Evolutionary conservation across 805 yeast genomes (phyloP).

Genomic region (Saccharomyces jurei): DNA sequence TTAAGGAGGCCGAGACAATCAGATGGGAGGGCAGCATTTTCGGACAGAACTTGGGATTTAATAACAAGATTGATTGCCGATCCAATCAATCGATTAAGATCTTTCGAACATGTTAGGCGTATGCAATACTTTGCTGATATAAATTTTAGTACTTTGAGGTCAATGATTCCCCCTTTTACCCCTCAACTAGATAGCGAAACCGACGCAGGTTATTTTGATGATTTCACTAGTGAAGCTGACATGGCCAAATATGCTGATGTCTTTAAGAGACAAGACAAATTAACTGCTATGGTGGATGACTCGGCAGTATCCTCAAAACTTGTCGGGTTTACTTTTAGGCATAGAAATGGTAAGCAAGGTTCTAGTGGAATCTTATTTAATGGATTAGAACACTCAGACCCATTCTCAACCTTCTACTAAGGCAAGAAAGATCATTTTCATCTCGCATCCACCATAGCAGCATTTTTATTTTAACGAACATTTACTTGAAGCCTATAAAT

Average conservation of each 20-base stretch:
- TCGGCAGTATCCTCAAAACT: constrained; percentile 61
- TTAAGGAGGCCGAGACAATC: constrained; percentile 85
- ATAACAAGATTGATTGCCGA: constrained; percentile 73
- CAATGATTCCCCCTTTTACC: constrained; percentile 81
- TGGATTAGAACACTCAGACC: constrained; percentile 32
- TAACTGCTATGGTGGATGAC: constrained; percentile 58
- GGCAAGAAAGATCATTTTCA: not conserved
- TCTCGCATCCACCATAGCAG: not conserved
- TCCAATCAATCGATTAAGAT: constrained; percentile 64
- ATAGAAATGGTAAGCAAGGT: constrained; percentile 41
- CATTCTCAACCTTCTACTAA: constrained; percentile 32
- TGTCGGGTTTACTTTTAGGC: constrained; percentile 94
- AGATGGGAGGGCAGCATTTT: constrained; percentile 84
- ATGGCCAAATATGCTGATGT: constrained; percentile 98
- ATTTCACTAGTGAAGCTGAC: constrained; percentile 89
- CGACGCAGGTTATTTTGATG: constrained; percentile 98
- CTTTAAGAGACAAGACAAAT: constrained; percentile 80
- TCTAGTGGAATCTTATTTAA: constrained; percentile 31
- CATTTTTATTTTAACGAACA: not conserved
- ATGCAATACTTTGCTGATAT: constrained; percentile 81
- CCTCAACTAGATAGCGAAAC: constrained; percentile 96
- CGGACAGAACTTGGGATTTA: constrained; percentile 93
- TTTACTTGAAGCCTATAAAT: not conserved
- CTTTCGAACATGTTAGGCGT: constrained; percentile 70
- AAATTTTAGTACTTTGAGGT: constrained; percentile 65